Base-by-base conservation (phyloP, 2,329 filamentous ascomycete species). In the Fusarium bactridioides region DNA sequence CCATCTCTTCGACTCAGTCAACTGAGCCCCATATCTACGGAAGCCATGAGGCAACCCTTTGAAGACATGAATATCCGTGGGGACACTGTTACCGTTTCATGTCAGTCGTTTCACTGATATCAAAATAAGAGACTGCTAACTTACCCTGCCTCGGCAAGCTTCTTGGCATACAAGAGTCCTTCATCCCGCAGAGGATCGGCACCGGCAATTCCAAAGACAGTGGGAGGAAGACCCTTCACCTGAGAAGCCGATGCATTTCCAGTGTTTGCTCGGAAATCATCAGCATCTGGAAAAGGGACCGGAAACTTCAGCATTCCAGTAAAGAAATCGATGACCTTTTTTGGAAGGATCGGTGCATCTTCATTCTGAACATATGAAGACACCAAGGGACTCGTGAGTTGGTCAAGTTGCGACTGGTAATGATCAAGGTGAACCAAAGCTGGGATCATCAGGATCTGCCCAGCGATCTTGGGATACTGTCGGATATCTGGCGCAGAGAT, bases 31-130 rank as follows among this genome's bases (percentile, higher is more conserved):
- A 62, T 83, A 85, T 1, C 77, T 67, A 8, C 79, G 63, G 27
- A 88, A 88, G 0, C 84, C 84, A 78, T 89, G 88, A 0, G 88
- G 88, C 2, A 89, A 77, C 0, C 87, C 87, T 31, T 80, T 82
- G 75, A 88, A 88, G 2, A 89, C 69, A 61, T 83, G 79, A 2
- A 85, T 77, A 60, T 86, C 78, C 0, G 86, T 87, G 0, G 86
- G 83, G 1, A 89, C 85, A 1, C 84, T 86, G 10, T 12, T 15
- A 18, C 16, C 4, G 10, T 7, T 11, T 2, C 9, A 19, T 8
- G 19, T 60, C 13, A 35, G 55, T 4, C 5, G 5, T 8, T 25
- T 2, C 3, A 47, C 4, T 11, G 3, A 10, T 5, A 27, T 2
- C 4, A 15, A 1, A 19, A 4, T 5, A 3, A 10, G 12, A 7